These are phyloP conservation scores for Lasiodiplodia hormozganensis DNA, from an alignment of 2,329 filamentous ascomycete species.

Conservation along the genomic window DNA sequence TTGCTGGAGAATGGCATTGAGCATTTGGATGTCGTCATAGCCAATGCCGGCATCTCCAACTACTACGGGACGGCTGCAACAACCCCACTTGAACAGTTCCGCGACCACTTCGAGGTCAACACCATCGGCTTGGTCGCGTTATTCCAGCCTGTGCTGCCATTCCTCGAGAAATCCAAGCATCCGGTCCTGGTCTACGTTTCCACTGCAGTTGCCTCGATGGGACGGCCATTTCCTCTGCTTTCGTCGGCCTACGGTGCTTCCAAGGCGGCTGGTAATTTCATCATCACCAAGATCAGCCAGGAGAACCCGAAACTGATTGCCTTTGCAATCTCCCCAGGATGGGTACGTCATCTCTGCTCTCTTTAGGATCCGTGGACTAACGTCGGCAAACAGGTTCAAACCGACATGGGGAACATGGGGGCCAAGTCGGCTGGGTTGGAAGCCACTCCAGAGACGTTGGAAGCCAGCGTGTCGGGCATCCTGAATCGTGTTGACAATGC, in stretches of 20 bases:
- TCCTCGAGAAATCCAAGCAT: constrained; percentile 37
- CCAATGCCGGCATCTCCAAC: constrained; percentile 18
- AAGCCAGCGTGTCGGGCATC: constrained; percentile 34
- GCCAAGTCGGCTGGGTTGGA: constrained; percentile 30
- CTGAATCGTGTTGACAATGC: constrained; percentile 13
- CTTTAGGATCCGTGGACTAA: not conserved
- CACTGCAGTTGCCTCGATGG: constrained; percentile 2
- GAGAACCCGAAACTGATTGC: constrained; percentile 30
- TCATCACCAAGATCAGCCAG: constrained; percentile 25
- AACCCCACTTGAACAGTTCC: not conserved
- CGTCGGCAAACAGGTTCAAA: constrained; percentile 29
- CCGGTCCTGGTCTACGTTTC: constrained; percentile 11
- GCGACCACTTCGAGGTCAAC: constrained; percentile 35
- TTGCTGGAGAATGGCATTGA: not conserved
- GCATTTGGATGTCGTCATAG: constrained; percentile 11
- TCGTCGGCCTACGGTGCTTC: constrained; percentile 30
- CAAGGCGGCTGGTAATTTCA: constrained; percentile 30
- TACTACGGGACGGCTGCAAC: constrained; percentile 1
- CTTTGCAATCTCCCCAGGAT: constrained; percentile 32
- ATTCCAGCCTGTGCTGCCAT: constrained; percentile 41
- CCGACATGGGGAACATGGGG: constrained; percentile 36
- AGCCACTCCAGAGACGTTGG: constrained; percentile 28
- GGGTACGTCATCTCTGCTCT: constrained; percentile 18
- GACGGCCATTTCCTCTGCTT: not conserved
- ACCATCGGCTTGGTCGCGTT: constrained; percentile 51